phyloP scores from a whole-genome alignment of 257 asterid species.

The Salvia splendens region DNA sequence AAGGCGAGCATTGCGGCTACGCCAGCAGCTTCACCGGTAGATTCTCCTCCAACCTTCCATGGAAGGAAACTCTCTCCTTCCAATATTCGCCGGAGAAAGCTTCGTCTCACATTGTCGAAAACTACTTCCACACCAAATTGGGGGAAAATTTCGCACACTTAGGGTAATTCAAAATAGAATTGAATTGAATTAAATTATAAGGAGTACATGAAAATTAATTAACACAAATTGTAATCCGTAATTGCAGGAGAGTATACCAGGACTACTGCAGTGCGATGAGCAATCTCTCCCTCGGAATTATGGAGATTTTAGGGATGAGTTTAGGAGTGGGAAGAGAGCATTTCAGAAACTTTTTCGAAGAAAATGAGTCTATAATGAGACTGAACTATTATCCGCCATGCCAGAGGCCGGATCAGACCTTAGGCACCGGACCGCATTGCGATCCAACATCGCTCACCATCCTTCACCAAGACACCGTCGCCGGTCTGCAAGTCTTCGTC shows the following conservation, averaged over 20 bases:
- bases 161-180: slow-evolving; percentile 44
- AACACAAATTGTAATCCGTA: not conserved
- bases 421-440: slow-evolving; percentile 92
- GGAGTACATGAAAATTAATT: not conserved
- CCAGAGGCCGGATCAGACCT: slow-evolving; percentile 68
- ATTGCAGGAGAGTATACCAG: slow-evolving; percentile 58
- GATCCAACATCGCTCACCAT: slow-evolving; percentile 87
- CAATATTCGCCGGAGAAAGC: slow-evolving; percentile 41
- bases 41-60: slow-evolving; percentile 75
- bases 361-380: slow-evolving; percentile 79
- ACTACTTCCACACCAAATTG: slow-evolving; percentile 47
- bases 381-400: slow-evolving; percentile 80
- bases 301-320: slow-evolving; percentile 80
- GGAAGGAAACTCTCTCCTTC: slow-evolving; percentile 88
- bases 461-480: slow-evolving; percentile 78
- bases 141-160: slow-evolving; percentile 53
- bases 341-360: slow-evolving; percentile 62
- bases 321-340: slow-evolving; percentile 44
- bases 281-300: slow-evolving; percentile 62
- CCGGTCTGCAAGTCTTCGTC: slow-evolving; percentile 78
- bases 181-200: not conserved
- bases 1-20: slow-evolving; percentile 75
- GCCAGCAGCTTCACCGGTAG: slow-evolving; percentile 85
- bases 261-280: slow-evolving; percentile 79
- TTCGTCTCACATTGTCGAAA: slow-evolving; percentile 57